Base-by-base conservation (phyloP, 1,139 yeast genomes). In the Pichia cactophila region DNA sequence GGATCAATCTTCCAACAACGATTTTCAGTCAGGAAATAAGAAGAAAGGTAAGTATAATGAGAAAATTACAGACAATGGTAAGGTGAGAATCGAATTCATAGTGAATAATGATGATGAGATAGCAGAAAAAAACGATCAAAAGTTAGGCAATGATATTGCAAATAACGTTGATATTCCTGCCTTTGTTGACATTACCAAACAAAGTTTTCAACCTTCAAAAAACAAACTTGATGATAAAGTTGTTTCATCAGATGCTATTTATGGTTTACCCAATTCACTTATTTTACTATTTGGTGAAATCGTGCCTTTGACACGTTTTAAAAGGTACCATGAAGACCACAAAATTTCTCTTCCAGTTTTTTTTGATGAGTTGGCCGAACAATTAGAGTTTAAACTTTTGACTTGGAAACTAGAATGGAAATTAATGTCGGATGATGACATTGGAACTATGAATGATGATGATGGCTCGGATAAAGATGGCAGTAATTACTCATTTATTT, bases 231-330 rank as follows among this genome's bases (percentile, higher is more conserved):
- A 66, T 45, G 69, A 70, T 72, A 81, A 78, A 54, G 74, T 81
- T 51, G 76, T 85, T 51, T 83, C 90, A 12, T 83, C 92, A 1
- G 94, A 86, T 65, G 87, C 92, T 0, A 71, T 87, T 49, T 86
- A 86, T 61, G 96, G 96, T 0, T 69, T 88, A 48, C 96, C 96
- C 2, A 86, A 86, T 61, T 84, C 95, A 1, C 69, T 88, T 44
- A 82, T 87, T 54, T 61, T 81, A 38, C 68, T 87, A 44, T 86
- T 88, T 64, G 77, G 85, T 50, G 86, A 82, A 54, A 80, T 83
- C 14, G 87, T 83, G 9, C 79, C 80, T 50, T 63, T 86, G 40
- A 71, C 85, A 11, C 71, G 90, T 50, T 76, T 81, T 50, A 81
- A 80, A 50, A 75, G 80, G 46, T 78, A 77, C 58, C 77, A 78